Percentiles rank a stretch among this genome's conserved stretches.
These are phyloP conservation scores for Gossypium stocksii DNA, from an alignment of 345 rosid genomes.

Conservation along the genomic window DNA sequence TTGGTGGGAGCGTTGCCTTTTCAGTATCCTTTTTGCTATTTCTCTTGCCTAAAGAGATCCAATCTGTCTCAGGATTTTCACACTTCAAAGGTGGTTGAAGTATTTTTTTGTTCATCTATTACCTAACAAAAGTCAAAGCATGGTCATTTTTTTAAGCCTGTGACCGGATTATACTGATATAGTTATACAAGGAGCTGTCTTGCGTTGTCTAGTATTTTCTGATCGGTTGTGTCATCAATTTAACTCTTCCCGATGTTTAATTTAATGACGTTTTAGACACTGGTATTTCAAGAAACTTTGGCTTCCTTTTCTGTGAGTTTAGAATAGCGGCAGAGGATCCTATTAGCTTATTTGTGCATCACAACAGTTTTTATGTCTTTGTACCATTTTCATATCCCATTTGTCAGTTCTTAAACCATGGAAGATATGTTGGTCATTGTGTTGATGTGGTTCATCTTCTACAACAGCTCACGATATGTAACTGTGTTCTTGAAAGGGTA, in stretches of 20 bases:
- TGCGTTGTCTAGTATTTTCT: background rate
- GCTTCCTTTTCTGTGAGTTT: background rate
- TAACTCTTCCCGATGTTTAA: background rate
- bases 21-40: conserved; percentile 69
- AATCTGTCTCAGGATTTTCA: conserved; percentile 12
- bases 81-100: background rate
- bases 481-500: conserved; percentile 63
- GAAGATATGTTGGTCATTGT: conserved; percentile 75
- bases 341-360: background rate
- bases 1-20: conserved; percentile 96
- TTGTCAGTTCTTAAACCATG: conserved; percentile 38
- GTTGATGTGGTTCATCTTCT: conserved; percentile 75
- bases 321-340: background rate
- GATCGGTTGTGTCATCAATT: background rate
- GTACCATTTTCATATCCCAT: background rate
- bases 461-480: conserved; percentile 61
- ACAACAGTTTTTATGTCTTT: background rate
- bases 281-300: background rate
- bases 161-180: background rate
- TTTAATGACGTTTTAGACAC: background rate
- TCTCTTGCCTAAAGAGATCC: conserved; percentile 5
- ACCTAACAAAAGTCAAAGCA: background rate
- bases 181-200: background rate
- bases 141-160: background rate
- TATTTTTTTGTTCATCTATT: background rate